These are phyloP conservation scores for Pythium volutum DNA, from an alignment of 352 stramenopile species.

Conservation along the genomic window DNA sequence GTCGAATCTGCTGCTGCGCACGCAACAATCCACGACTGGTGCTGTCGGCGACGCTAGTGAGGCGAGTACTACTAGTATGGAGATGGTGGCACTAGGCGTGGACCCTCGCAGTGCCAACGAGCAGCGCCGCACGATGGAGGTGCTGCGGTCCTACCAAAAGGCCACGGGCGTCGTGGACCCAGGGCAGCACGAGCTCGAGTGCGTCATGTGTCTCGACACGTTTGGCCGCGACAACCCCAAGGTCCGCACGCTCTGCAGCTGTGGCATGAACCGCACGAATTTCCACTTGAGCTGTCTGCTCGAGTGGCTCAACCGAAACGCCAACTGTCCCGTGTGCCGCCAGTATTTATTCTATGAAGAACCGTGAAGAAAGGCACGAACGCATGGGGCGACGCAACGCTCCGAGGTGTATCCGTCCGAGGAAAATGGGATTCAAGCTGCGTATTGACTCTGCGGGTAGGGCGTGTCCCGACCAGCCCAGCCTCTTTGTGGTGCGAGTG, in stretches of 20 bases:
- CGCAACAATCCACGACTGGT: background rate
- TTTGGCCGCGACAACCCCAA: slow-evolving; percentile 57
- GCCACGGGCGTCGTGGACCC: slow-evolving; percentile 60
- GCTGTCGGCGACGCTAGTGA: background rate
- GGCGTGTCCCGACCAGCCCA: too few species aligned
- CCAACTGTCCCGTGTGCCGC: slow-evolving; percentile 83
- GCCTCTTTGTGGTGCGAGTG: too few species aligned
- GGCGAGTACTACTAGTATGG: background rate
- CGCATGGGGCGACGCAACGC: background rate
- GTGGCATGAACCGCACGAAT: slow-evolving; percentile 88
- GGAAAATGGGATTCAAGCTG: too few species aligned
- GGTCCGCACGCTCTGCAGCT: slow-evolving; percentile 83
- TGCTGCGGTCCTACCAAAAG: slow-evolving; percentile 69
- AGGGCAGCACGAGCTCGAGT: slow-evolving; percentile 75
- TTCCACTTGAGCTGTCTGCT: slow-evolving; percentile 88
- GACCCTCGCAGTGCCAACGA: slow-evolving; percentile 18
- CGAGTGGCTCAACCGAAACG: slow-evolving; percentile 82
- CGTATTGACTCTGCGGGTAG: too few species aligned
- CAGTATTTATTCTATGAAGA: slow-evolving; percentile 89
- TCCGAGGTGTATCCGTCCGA: too few species aligned
- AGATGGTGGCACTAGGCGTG: background rate
- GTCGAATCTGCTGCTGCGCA: slow-evolving; percentile 7
- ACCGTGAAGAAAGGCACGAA: slow-evolving; percentile 24
- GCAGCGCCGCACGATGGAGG: slow-evolving; percentile 33
- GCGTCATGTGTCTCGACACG: slow-evolving; percentile 54